A percentile compares a stretch with the other conserved stretches of the same genome.
These are phyloP conservation scores for Chaetoceros tenuissimus DNA, from an alignment of 108 stramenopile genomes.

Conservation along the genomic window DNA sequence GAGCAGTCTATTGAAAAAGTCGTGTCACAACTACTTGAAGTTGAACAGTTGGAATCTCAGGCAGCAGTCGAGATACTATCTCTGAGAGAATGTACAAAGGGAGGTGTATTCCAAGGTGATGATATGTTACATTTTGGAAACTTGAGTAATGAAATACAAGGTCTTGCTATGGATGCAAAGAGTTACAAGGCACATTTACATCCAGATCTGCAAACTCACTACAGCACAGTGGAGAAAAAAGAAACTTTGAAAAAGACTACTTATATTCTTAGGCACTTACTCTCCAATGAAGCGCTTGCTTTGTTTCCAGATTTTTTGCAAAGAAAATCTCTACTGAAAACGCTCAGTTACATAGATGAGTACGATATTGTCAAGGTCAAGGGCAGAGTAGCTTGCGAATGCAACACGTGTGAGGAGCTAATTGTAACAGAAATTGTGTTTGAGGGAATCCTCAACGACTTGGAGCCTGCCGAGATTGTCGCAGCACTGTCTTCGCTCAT, in stretches of 20 bases:
- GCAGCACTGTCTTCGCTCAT: conserved; percentile 86
- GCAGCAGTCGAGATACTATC: conserved; percentile 36
- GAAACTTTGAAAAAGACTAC: conserved; percentile 51
- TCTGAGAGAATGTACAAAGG: conserved; percentile 45
- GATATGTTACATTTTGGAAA: conserved; percentile 48
- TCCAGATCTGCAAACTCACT: conserved; percentile 56
- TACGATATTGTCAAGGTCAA: conserved; percentile 87
- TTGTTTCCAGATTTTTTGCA: conserved; percentile 95
- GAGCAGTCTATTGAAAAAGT: conserved; percentile 38
- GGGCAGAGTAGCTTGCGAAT: conserved; percentile 93
- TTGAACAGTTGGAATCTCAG: conserved; percentile 39
- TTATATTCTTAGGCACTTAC: conserved; percentile 46
- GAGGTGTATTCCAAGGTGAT: conserved; percentile 37
- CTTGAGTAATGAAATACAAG: conserved; percentile 27
- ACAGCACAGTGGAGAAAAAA: conserved; percentile 46
- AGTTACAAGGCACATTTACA: conserved; percentile 53
- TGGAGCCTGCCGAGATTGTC: conserved; percentile 92
- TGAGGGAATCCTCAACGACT: conserved; percentile 87
- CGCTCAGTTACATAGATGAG: conserved; percentile 83
- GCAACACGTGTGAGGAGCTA: conserved; percentile 91
- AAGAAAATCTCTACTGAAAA: conserved; percentile 70
- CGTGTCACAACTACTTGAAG: conserved; percentile 32
- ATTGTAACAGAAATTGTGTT: conserved; percentile 96
- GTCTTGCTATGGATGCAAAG: conserved; percentile 26
- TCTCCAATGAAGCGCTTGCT: conserved; percentile 80